Evolutionary conservation across 208 protist genomes (phyloP), one percentile per base, ranked within the genome.

Genomic region (Trypanosoma avium): DNA sequence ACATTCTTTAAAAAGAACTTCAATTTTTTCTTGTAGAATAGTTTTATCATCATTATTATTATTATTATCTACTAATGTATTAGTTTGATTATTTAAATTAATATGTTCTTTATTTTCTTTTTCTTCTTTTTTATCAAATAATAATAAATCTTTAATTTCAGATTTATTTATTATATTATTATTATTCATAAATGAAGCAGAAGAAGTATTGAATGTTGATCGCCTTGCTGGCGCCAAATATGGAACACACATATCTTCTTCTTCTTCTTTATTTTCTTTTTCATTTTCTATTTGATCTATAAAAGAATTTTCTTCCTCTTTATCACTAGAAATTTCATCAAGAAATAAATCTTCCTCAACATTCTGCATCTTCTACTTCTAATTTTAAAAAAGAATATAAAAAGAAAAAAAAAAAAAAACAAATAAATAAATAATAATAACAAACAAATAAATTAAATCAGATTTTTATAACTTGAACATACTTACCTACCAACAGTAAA

Each of bases 161-260:
- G n/a, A n/a, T n/a, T n/a, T n/a, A n/a, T n/a, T n/a, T 30, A 15
- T 42, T 10, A 10, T 29, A 9, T 15, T 50, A 24, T 15, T 17
- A 3, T 9, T 24, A 47, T n/a, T n/a, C n/a, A n/a, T n/a, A n/a
- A n/a, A n/a, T n/a, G 70, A 70, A 13, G 49, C 22, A 1, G 52
- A 13, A 24, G 57, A 56, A 22, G 67, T 67, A 46, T 17, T 7
- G 40, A 66, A 73, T 45, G 46, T 45, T 29, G 38, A 45, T 54
- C n/a, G 12, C 13, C 61, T 36, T 6, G 27, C 61, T 32, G 82
- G 75, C 24, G 73, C 75, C 53, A 86, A 68, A 59, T 80, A 89
- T 2, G 77, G 72, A 42, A 89, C 60, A 15, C 55, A 52, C 24
- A 47, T 57, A 26, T 4, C 10, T 33, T 53, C 53, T 8, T 69